Percentiles rank a stretch among this genome's conserved stretches.
Conservation (phyloP, 352 stramenopile species). For the Pythium phragmitis region DNA sequence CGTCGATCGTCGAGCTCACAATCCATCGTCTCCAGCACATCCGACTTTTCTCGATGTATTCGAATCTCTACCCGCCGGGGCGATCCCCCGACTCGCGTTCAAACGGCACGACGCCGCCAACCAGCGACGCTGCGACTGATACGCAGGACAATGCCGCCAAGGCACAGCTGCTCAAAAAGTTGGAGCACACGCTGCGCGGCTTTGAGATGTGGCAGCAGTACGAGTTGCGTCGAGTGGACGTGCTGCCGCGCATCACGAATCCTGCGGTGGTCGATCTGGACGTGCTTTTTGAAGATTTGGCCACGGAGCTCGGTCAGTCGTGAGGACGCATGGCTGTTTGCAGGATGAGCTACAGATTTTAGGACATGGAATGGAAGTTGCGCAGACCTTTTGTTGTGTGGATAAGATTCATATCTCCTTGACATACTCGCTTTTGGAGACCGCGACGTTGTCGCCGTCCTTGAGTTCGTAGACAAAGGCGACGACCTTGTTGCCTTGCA, state of each 20-base stretch:
- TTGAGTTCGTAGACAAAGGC: conserved; percentile 97
- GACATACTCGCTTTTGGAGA: conserved; percentile 89
- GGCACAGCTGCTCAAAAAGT: conserved; percentile 76
- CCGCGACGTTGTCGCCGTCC: conserved; percentile 65
- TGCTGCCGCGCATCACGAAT: conserved; percentile 77
- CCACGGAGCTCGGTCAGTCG: conserved; percentile 46
- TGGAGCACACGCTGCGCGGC: conserved; percentile 81
- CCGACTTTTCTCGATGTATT: conserved; percentile 79
- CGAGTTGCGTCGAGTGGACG: conserved; percentile 61
- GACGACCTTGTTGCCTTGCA: conserved; percentile 95
- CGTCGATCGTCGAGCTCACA: conserved; percentile 73
- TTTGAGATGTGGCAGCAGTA: conserved; percentile 89
- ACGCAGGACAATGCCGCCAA: conserved; percentile 69
- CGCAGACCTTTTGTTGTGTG: not conserved
- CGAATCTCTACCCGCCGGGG: conserved; percentile 72
- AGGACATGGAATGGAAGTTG: conserved; percentile 1
- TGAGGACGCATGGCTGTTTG: not conserved
- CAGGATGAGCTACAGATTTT: conserved; percentile 1
- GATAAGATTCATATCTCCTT: conserved; percentile 52
- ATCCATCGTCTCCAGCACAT: conserved; percentile 82
- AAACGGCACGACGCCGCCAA: conserved; percentile 74
- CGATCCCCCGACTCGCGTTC: conserved; percentile 71
- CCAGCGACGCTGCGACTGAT: conserved; percentile 42
- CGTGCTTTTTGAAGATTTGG: conserved; percentile 75
- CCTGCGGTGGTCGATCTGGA: conserved; percentile 62